These are phyloP conservation scores for Ogataea paradorogensis DNA, from an alignment of 805 yeast species.

Conservation along the genomic window DNA sequence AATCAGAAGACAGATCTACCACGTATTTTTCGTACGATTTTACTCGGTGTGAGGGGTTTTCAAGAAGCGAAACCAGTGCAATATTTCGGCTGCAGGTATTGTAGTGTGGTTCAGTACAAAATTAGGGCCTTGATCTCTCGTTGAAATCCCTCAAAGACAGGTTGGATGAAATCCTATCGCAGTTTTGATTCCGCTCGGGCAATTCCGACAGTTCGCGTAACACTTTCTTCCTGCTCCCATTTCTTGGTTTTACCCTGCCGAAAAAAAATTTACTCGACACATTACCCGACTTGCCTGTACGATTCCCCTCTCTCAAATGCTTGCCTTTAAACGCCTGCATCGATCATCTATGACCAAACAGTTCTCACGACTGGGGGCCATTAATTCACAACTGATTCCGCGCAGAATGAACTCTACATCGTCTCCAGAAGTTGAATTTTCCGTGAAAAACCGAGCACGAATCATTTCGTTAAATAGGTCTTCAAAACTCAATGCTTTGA, in stretches of 20 bases:
- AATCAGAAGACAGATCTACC: slow-evolving; percentile 7
- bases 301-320: slow-evolving; percentile 12
- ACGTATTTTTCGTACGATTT: slow-evolving; percentile 9
- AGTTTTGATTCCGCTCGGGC: not conserved
- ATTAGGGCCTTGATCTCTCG: no score
- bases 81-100: not conserved
- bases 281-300: slow-evolving; percentile 13
- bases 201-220: not conserved
- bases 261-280: slow-evolving; percentile 13
- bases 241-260: slow-evolving; percentile 7
- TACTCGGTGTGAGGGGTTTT: slow-evolving; percentile 8
- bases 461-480: slow-evolving; percentile 77
- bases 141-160: no score
- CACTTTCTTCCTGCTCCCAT: not conserved
- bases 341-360: slow-evolving; percentile 7
- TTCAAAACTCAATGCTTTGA: slow-evolving; percentile 79
- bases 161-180: no score
- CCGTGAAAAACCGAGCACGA: slow-evolving; percentile 62
- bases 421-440: slow-evolving; percentile 57
- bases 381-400: slow-evolving; percentile 4
- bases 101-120: not conserved
- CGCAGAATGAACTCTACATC: slow-evolving; percentile 9
- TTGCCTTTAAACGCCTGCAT: slow-evolving; percentile 8
- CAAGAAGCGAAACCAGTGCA: slow-evolving; percentile 1
- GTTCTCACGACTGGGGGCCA: slow-evolving; percentile 6